Base-by-base conservation (phyloP, 352 stramenopile species). In the Blastocystis sp. region DNA sequence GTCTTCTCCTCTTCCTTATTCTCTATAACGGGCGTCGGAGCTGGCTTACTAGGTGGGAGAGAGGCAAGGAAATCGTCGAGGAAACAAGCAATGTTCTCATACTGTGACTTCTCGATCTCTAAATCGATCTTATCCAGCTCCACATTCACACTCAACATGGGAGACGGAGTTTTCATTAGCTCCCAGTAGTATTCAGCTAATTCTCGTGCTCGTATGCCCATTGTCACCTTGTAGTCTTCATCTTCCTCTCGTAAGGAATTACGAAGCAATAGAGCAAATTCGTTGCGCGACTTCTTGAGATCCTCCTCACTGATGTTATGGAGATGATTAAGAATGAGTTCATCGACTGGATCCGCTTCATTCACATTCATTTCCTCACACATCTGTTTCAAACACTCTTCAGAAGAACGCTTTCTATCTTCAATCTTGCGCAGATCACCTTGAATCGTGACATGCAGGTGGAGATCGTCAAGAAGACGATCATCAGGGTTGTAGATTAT, bases 101-200 rank as follows among this genome's bases (percentile, higher is more conserved):
- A 84, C 51, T 84, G 73, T 3, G 48, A 68, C 73, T 84, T 84
- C 53, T 84, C 73, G n/a, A 84, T 68, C 53, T 84, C 73, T 44
- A 84, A 48, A 44, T 84, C 73, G 40, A 84, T 56, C 73, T 84
- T 84, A 17, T 68, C 44, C n/a, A 84, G 24, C 11, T 48, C 56
- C 51, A 84, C 44, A n/a, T 84, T 30, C 30, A 84, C 73, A 13
- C 53, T n/a, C 5, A 84, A 51, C 53, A 84, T 64, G 13, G 73
- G 73, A 33, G 27, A 24, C 5, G 73, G 73, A 9, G 73, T 84
- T 30, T 60, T 58, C 51, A 35, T 22, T 11, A 44, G 35, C 33
- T 84, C 73, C 73, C 73, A 84, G 22, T 54, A 60, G 5, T 5
- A 37, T 44, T 84, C 73, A 35, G 42, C 51, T n/a, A 84, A 17